Percentiles rank a stretch among this genome's conserved stretches.
phyloP scores from a whole-genome alignment of 2,329 filamentous ascomycete genomes.

The Trichophyton equinum region DNA sequence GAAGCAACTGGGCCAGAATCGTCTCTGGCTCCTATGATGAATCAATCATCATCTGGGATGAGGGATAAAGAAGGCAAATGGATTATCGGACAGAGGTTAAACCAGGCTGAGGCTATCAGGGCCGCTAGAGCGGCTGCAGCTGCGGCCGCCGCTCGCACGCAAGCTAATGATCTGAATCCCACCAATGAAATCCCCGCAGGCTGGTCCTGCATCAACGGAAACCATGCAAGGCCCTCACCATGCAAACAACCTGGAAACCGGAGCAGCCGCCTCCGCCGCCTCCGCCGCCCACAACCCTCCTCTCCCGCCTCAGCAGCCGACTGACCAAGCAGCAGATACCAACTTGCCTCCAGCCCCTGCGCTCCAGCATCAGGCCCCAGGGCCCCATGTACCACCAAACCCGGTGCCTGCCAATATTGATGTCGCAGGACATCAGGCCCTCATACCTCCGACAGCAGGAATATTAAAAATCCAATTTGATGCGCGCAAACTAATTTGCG shows the following conservation, averaged over 20 bases:
- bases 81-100: slow-evolving; percentile 62
- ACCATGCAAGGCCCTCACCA: background rate
- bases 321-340: background rate
- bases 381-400: background rate
- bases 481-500: slow-evolving; percentile 82
- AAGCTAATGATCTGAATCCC: background rate
- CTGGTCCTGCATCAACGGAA: background rate
- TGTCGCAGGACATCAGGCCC: background rate
- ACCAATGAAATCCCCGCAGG: background rate
- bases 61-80: slow-evolving; percentile 74
- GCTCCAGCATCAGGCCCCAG: background rate
- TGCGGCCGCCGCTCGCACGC: background rate
- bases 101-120: slow-evolving; percentile 45
- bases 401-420: background rate
- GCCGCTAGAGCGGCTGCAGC: slow-evolving; percentile 16
- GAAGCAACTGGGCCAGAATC: slow-evolving; percentile 81
- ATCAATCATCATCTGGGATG: slow-evolving; percentile 90
- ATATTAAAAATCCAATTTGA: slow-evolving; percentile 98
- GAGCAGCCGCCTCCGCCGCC: background rate
- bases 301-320: background rate
- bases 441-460: slow-evolving; percentile 30
- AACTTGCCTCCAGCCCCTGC: background rate
- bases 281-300: background rate
- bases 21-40: slow-evolving; percentile 96
- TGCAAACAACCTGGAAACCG: background rate